Conservation (phyloP, 164 flowering plant genomes). For the Nymphaea colorata region DNA sequence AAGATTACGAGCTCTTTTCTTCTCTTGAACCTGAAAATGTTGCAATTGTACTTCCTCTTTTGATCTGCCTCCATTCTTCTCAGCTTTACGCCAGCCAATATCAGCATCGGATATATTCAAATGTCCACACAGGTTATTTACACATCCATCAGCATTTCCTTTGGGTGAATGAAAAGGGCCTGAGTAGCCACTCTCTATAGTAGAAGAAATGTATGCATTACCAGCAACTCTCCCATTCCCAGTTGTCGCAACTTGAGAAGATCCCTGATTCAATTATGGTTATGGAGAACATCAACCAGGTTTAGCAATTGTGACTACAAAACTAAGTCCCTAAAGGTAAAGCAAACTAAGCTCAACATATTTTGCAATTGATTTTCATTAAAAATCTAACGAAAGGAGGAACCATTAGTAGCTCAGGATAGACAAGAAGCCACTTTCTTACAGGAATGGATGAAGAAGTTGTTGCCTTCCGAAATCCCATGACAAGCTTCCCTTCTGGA, state of each 20-base stretch:
- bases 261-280: slow-evolving; percentile 29
- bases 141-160: slow-evolving; percentile 34
- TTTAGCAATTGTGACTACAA: neutral
- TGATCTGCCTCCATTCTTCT: slow-evolving; percentile 29
- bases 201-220: slow-evolving; percentile 43
- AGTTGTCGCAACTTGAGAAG: slow-evolving; percentile 25
- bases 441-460: slow-evolving; percentile 39
- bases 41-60: slow-evolving; percentile 29
- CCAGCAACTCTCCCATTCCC: slow-evolving; percentile 38
- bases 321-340: no score
- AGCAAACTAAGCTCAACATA: neutral
- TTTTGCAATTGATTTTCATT: neutral
- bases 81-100: slow-evolving; percentile 30
- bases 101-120: slow-evolving; percentile 31
- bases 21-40: slow-evolving; percentile 33
- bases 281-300: neutral
- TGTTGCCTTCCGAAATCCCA: slow-evolving; percentile 84
- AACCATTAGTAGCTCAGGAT: no score
- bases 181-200: slow-evolving; percentile 55
- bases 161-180: slow-evolving; percentile 58
- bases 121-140: slow-evolving; percentile 33
- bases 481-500: slow-evolving; percentile 87
- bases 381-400: neutral
- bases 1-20: slow-evolving; percentile 56
- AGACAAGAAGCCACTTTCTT: neutral